phyloP scores from a whole-genome alignment of 1,284 basidiomycete species.

The Fomitopsis schrenkii region DNA sequence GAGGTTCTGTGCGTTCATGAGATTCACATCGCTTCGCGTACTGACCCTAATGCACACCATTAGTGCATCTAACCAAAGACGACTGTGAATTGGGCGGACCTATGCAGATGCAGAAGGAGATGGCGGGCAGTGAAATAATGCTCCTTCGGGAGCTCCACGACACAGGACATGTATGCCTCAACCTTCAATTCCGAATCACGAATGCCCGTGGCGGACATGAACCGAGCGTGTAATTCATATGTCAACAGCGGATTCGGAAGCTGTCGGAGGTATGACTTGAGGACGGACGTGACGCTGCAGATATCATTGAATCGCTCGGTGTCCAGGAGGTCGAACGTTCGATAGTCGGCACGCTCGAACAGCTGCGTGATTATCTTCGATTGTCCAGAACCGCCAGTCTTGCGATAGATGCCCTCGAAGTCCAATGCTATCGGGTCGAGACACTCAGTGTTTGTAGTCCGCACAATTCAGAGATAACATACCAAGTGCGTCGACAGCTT shows the following conservation, averaged over 20 bases:
- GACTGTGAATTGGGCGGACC: constrained; percentile 39
- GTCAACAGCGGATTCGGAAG: constrained; percentile 91
- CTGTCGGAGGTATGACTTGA: constrained; percentile 95
- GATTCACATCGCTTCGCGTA: constrained; percentile 68
- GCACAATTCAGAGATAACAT: constrained; percentile 20
- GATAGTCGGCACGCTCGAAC: constrained; percentile 91
- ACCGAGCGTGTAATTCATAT: constrained; percentile 87
- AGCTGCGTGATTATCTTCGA: constrained; percentile 92
- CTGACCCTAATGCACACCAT: constrained; percentile 52
- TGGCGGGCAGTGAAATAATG: constrained; percentile 84
- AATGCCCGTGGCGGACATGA: constrained; percentile 73
- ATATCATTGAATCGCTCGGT: constrained; percentile 94
- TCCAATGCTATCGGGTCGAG: constrained; percentile 61
- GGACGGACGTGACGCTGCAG: constrained; percentile 91
- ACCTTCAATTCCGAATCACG: constrained; percentile 63
- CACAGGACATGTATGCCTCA: constrained; percentile 61
- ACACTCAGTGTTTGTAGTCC: neutral
- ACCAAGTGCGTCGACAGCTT: constrained; percentile 87
- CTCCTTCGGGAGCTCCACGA: constrained; percentile 78
- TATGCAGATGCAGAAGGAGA: constrained; percentile 86
- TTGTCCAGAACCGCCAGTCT: constrained; percentile 91
- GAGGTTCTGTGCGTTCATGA: constrained; percentile 94
- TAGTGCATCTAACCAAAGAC: neutral
- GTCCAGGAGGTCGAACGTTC: constrained; percentile 85
- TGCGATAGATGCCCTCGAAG: constrained; percentile 96